A percentile compares a stretch with the other conserved stretches of the same genome.
These are phyloP conservation scores for Cystofilobasidium macerans DNA, from an alignment of 768 basidiomycete genomes.

Conservation along the genomic window DNA sequence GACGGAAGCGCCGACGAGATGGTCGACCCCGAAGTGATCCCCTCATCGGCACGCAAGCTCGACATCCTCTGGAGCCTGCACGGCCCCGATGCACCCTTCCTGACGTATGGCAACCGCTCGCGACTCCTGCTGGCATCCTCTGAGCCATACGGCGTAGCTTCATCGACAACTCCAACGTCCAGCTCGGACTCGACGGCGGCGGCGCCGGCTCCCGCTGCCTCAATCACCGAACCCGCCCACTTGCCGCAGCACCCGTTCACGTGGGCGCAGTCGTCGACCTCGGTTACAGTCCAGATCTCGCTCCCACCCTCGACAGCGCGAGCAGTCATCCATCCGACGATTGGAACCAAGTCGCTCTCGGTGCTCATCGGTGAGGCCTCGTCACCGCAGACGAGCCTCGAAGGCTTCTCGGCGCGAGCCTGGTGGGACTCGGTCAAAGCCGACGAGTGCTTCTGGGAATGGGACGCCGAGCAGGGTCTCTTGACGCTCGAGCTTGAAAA, in stretches of 20 bases:
- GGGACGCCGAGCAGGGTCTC: slow-evolving; percentile 55
- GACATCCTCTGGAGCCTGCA: slow-evolving; percentile 15
- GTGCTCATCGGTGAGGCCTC: slow-evolving; percentile 40
- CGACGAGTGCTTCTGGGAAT: slow-evolving; percentile 82
- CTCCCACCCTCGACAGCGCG: slow-evolving; percentile 61
- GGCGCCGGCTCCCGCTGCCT: slow-evolving; percentile 45
- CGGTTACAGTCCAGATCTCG: slow-evolving; percentile 70
- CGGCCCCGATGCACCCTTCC: slow-evolving; percentile 10
- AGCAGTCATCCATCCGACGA: slow-evolving; percentile 54
- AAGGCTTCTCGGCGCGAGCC: slow-evolving; percentile 18
- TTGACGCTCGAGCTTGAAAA: slow-evolving; percentile 82
- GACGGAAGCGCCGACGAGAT: neutral
- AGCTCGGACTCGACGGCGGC: slow-evolving; percentile 45
- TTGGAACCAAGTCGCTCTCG: slow-evolving; percentile 56
- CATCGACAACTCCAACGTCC: slow-evolving; percentile 47
- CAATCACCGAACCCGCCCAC: slow-evolving; percentile 39
- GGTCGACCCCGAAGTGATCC: neutral
- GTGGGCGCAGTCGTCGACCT: slow-evolving; percentile 80
- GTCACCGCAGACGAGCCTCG: neutral
- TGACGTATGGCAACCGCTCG: neutral
- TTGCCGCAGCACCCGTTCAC: slow-evolving; percentile 63
- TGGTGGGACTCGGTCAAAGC: slow-evolving; percentile 68
- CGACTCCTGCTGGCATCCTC: slow-evolving; percentile 21
- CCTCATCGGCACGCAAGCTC: neutral
- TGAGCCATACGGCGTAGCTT: slow-evolving; percentile 38